These are phyloP conservation scores for Amborella trichopoda DNA, from an alignment of 164 flowering plant species.

Conservation along the genomic window DNA sequence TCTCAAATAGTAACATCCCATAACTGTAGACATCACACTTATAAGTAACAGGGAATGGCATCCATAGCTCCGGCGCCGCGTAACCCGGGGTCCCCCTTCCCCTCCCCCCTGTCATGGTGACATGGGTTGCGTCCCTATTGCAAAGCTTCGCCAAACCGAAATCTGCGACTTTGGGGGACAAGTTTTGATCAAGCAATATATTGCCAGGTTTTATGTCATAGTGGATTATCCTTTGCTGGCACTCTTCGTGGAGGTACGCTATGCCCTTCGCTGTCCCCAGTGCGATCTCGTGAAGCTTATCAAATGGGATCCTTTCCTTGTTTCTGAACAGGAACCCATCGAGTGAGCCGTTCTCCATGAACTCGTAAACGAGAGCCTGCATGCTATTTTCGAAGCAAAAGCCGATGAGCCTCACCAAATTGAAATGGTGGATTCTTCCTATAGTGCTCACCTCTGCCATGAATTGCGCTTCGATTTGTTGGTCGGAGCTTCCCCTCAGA, in stretches of 20 bases:
- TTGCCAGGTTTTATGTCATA: constrained; percentile 18
- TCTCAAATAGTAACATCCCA: constrained; percentile 15
- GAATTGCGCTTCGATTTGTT: constrained; percentile 17
- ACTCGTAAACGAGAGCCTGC: constrained; percentile 17
- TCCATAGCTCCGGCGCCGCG: constrained; percentile 10
- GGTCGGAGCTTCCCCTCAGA: constrained; percentile 7
- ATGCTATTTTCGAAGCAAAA: constrained; percentile 7
- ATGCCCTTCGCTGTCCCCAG: constrained; percentile 12
- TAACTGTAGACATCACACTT: constrained; percentile 21
- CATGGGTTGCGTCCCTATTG: constrained; percentile 13
- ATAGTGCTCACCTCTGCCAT: constrained; percentile 14
- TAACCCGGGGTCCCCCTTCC: constrained; percentile 9
- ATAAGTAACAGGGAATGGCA: constrained; percentile 3
- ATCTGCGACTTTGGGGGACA: constrained; percentile 16
- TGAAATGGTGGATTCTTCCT: constrained; percentile 17
- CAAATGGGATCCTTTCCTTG: background rate
- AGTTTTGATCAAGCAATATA: constrained; percentile 9
- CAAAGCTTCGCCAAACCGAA: constrained; percentile 13
- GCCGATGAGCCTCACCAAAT: constrained; percentile 18
- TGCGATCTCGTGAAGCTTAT: constrained; percentile 4
- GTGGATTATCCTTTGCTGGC: constrained; percentile 12
- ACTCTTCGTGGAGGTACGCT: constrained; percentile 20
- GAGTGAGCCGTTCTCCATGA: constrained; percentile 12
- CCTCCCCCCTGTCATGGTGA: too few relatives aligned
- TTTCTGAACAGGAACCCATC: constrained; percentile 15